These are phyloP conservation scores for Volvariella volvacea DNA, from an alignment of 1,284 basidiomycete species.

Conservation along the genomic window DNA sequence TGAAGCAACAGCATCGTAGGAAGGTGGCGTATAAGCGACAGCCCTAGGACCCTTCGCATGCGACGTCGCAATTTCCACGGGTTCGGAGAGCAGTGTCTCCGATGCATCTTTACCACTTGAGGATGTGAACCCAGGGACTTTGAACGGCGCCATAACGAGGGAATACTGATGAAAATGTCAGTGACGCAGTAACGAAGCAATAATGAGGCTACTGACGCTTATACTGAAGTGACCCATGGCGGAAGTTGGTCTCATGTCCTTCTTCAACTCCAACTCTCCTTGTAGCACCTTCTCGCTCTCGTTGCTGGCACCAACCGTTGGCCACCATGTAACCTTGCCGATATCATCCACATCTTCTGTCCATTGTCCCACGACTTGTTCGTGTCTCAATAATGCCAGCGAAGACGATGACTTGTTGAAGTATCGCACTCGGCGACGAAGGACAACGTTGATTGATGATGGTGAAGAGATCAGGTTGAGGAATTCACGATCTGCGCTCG, in stretches of 20 bases:
- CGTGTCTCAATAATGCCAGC: constrained; percentile 5
- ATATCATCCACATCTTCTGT: constrained; percentile 33
- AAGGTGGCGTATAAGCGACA: constrained; percentile 33
- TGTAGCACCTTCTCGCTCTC: constrained; percentile 31
- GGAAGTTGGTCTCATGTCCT: constrained; percentile 40
- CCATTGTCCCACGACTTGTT: constrained; percentile 13
- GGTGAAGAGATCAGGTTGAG: constrained; percentile 39
- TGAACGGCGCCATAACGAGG: constrained; percentile 35
- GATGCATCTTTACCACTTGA: constrained; percentile 18
- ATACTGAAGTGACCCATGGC: constrained; percentile 42
- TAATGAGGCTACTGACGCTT: constrained; percentile 34
- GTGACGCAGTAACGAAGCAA: neutral
- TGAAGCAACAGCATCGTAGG: constrained; percentile 21
- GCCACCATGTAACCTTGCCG: constrained; percentile 40
- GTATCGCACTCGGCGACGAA: constrained; percentile 38
- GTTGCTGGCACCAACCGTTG: constrained; percentile 21
- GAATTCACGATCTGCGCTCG: constrained; percentile 28
- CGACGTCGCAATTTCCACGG: constrained; percentile 39
- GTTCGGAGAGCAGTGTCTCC: constrained; percentile 29
- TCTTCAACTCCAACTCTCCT: constrained; percentile 42
- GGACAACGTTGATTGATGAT: constrained; percentile 30
- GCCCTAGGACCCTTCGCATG: constrained; percentile 34
- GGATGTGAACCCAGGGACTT: constrained; percentile 24
- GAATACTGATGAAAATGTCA: constrained; percentile 26
- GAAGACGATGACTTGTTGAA: constrained; percentile 24